phyloP scores from a whole-genome alignment of 331 rosid genomes.

The Quercus phellos region DNA sequence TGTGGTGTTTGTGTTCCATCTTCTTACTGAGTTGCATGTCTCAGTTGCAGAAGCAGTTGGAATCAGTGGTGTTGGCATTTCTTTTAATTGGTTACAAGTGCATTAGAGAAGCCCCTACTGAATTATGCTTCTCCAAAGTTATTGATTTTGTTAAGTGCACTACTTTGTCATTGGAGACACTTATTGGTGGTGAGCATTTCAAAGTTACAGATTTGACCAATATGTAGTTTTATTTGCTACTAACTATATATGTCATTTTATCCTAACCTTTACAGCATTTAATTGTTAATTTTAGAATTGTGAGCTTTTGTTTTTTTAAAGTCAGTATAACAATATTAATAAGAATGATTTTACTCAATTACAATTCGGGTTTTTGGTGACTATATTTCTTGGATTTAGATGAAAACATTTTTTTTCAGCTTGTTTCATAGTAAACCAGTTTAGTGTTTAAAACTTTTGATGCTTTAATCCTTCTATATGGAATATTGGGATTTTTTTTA shows the following conservation, averaged over 20 bases:
- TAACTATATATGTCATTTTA: neutral
- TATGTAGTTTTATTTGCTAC: neutral
- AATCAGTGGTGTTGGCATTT: slow-evolving; percentile 62
- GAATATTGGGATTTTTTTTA: neutral
- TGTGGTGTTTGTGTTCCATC: neutral
- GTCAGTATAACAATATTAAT: neutral
- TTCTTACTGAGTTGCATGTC: slow-evolving; percentile 13
- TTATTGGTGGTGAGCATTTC: slow-evolving; percentile 51
- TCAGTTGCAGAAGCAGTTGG: slow-evolving; percentile 56
- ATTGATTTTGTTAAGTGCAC: slow-evolving; percentile 57
- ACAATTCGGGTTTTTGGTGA: neutral
- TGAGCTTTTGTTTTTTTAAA: neutral
- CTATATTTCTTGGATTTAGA: neutral
- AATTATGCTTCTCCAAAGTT: slow-evolving; percentile 58
- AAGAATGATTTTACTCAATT: neutral
- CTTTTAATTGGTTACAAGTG: slow-evolving; percentile 64
- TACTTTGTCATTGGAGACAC: slow-evolving; percentile 44
- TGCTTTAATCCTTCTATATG: neutral
- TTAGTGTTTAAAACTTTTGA: neutral
- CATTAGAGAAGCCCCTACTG: slow-evolving; percentile 60
- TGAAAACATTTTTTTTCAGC: neutral
- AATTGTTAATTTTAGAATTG: neutral
- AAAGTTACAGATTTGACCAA: slow-evolving; percentile 6
- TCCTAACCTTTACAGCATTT: neutral
- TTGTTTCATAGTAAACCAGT: neutral